Evolutionary conservation across 164 flowering plant species (phyloP).

Genomic region (Euptelea pleiosperma): DNA sequence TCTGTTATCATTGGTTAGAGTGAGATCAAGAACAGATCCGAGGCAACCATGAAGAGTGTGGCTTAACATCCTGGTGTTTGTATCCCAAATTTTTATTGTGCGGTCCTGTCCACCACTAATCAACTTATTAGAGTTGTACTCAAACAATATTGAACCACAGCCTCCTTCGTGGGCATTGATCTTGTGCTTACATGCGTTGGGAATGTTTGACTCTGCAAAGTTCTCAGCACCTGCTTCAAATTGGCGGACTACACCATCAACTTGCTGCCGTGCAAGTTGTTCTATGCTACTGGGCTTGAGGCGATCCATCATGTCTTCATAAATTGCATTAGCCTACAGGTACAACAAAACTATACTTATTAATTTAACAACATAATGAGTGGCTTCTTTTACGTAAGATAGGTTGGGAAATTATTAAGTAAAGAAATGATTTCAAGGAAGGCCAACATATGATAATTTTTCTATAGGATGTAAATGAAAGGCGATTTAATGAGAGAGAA

Average conservation of each 20-base stretch:
- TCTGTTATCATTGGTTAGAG: slow-evolving; percentile 73
- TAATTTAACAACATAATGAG: too few species aligned
- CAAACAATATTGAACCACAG: slow-evolving; percentile 74
- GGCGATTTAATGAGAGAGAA: too few species aligned
- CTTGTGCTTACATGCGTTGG: slow-evolving; percentile 58
- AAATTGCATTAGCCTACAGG: slow-evolving; percentile 70
- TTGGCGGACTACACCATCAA: slow-evolving; percentile 85
- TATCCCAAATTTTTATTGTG: slow-evolving; percentile 81
- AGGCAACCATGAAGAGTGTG: slow-evolving; percentile 66
- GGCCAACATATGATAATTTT: too few species aligned
- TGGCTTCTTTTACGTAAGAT: too few species aligned
- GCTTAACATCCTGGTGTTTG: slow-evolving; percentile 53
- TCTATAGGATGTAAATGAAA: too few species aligned
- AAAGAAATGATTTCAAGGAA: too few species aligned
- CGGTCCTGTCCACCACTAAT: slow-evolving; percentile 90
- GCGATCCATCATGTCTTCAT: slow-evolving; percentile 64
- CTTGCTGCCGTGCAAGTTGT: slow-evolving; percentile 79
- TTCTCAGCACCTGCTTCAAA: slow-evolving; percentile 80
- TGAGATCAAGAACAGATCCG: slow-evolving; percentile 86
- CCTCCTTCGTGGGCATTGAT: slow-evolving; percentile 88
- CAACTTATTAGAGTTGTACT: slow-evolving; percentile 62
- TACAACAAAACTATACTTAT: slow-evolving; percentile 2
- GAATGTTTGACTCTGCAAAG: slow-evolving; percentile 57
- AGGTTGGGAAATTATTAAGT: too few species aligned
- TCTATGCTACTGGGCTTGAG: slow-evolving; percentile 64